A percentile compares a stretch with the other conserved stretches of the same genome.
Conservation (phyloP, 306 rosid genomes). For the Oemleria cerasiformis region DNA sequence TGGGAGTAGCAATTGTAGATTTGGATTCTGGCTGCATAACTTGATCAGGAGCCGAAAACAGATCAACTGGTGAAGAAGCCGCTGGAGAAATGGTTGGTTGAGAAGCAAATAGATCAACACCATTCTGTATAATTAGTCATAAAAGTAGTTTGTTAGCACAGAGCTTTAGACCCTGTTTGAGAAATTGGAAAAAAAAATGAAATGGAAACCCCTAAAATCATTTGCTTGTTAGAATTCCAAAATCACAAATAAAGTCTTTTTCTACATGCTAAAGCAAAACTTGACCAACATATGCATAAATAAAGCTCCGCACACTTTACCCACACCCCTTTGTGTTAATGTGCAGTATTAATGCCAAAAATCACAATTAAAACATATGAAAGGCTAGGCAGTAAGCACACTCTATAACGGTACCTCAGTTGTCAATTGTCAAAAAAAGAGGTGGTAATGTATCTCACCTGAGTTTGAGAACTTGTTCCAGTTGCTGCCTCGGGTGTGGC, state of each 20-base stretch:
- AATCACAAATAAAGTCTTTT: background rate
- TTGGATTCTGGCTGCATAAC: conserved; percentile 57
- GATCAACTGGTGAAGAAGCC: conserved; percentile 60
- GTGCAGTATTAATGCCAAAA: background rate
- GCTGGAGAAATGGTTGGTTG: conserved; percentile 56
- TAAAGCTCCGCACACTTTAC: background rate
- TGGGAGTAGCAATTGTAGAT: conserved; percentile 41
- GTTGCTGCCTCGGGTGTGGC: conserved; percentile 49
- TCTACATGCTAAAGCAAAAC: background rate
- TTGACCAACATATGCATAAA: background rate
- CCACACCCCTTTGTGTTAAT: background rate
- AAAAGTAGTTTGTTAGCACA: conserved; percentile 1
- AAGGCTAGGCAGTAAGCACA: background rate
- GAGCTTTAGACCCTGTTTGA: background rate
- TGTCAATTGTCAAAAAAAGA: background rate
- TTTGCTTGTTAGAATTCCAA: background rate
- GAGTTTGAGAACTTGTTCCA: conserved; percentile 53
- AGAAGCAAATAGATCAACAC: conserved; percentile 75
- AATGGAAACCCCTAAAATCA: background rate
- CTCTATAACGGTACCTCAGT: background rate
- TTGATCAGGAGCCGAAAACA: conserved; percentile 63
- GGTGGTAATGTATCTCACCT: conserved; percentile 36
- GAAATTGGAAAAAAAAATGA: background rate
- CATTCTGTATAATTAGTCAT: conserved; percentile 43
- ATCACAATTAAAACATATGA: background rate